Conservation (phyloP, 2,329 filamentous ascomycete species). For the Apiospora aurea region DNA sequence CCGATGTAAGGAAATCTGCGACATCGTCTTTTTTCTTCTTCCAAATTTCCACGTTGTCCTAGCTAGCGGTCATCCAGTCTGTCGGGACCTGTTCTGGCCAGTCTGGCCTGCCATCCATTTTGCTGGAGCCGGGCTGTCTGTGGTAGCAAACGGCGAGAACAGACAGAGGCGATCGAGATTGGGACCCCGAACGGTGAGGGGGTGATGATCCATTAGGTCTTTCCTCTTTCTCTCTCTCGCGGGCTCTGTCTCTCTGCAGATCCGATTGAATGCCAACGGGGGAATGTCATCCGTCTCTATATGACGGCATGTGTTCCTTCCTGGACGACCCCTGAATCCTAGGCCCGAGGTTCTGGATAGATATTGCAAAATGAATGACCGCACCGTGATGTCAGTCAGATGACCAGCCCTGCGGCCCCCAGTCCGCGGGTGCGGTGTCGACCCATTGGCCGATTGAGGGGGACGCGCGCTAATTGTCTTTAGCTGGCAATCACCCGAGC, state of each 20-base stretch:
- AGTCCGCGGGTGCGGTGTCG: not conserved
- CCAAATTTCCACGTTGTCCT: not conserved
- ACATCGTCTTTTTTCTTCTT: not conserved
- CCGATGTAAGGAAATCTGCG: slow-evolving; percentile 12
- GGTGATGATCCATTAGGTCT: not conserved
- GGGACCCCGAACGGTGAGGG: not conserved
- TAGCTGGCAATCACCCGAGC: slow-evolving; percentile 20
- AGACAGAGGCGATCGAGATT: not conserved
- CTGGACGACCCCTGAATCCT: not conserved
- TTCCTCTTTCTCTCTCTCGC: not conserved
- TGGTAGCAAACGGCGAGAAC: not conserved
- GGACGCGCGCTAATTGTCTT: not conserved
- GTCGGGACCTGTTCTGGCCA: not conserved
- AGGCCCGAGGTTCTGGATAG: not conserved
- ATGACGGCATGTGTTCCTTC: not conserved
- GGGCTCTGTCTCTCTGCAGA: not conserved
- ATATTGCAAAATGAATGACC: not conserved
- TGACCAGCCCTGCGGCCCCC: not conserved
- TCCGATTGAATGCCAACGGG: not conserved
- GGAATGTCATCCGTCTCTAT: not conserved
- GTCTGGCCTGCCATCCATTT: not conserved
- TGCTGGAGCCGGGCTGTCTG: not conserved
- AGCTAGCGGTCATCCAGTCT: not conserved
- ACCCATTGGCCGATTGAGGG: slow-evolving; percentile 6
- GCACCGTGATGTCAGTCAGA: not conserved